Evolutionary conservation across 768 basidiomycete genomes (phyloP).

Genomic region (Auriscalpium orientale): DNA sequence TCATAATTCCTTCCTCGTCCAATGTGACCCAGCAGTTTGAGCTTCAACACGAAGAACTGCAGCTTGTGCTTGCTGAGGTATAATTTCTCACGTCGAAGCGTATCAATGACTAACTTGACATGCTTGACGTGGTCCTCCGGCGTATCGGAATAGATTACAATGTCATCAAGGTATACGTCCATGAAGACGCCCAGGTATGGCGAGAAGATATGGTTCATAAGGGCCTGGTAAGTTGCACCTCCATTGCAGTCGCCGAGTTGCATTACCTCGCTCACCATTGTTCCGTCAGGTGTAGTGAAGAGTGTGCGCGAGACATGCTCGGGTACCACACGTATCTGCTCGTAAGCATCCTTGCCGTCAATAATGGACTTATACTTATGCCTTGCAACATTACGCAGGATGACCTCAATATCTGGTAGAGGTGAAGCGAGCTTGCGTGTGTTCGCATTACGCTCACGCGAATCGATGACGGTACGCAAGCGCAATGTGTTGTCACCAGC

Average conservation of each 20-base stretch:
- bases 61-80: conserved; percentile 18
- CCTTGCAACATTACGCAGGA: conserved; percentile 17
- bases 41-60: conserved; percentile 13
- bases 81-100: conserved; percentile 10
- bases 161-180: conserved; percentile 27
- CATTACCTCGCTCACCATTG: too few species aligned
- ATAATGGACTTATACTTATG: conserved; percentile 18
- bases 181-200: conserved; percentile 22
- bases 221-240: too few species aligned
- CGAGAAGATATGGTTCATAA: conserved; percentile 25
- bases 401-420: conserved; percentile 22
- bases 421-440: conserved; percentile 21
- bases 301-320: conserved; percentile 6
- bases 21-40: conserved; percentile 27
- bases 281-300: too few species aligned
- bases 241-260: too few species aligned
- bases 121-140: conserved; percentile 21
- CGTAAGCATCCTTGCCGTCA: conserved; percentile 26
- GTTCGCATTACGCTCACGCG: conserved; percentile 24
- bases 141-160: conserved; percentile 24
- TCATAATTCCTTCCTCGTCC: conserved; percentile 29
- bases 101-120: conserved; percentile 12
- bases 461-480: conserved; percentile 21
- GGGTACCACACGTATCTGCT: conserved; percentile 24
- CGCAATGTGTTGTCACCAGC: conserved; percentile 15